Evolutionary conservation across 352 stramenopile genomes (phyloP), one percentile per base, ranked within the genome.

Genomic region (Globisporangium emineosum): DNA sequence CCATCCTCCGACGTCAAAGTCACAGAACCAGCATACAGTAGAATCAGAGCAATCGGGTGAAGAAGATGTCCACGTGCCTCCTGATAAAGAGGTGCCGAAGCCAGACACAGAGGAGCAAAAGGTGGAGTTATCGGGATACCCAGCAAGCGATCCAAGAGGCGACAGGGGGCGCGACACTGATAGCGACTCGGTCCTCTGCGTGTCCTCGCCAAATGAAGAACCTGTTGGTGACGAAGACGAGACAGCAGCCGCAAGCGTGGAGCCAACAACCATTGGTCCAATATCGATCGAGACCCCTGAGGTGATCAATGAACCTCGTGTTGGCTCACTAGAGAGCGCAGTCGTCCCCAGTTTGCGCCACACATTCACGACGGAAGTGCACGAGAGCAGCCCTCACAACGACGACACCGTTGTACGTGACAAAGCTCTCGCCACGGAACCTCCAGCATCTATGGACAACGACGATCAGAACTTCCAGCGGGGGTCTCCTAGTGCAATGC

Each of bases 281-380:
- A 15, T 0, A 45, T n/a, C 37, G 2, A 45, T 9, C 37, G 37
- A 45, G 37, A 45, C 30, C 33, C n/a, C n/a, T n/a, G n/a, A n/a
- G n/a, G n/a, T n/a, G n/a, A n/a, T n/a, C n/a, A n/a, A n/a, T n/a
- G n/a, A n/a, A n/a, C n/a, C n/a, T n/a, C n/a, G n/a, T n/a, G n/a
- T n/a, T n/a, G n/a, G n/a, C n/a, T n/a, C n/a, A n/a, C n/a, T n/a
- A n/a, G 19, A 10, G 10, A 49, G 23, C 25, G 6, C 27, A 12
- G 15, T 29, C 17, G 10, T 25, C 21, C 17, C 19, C n/a, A n/a
- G n/a, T 13, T 32, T 54, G 5, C 47, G 5, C 23, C 27, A 53
- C 40, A 42, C 56, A 0, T 62, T 53, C 25, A n/a, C 42, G 25
- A 62, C 56, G 1, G 56, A 62, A 33, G 40, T 62, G 33, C 23